Base-by-base conservation (phyloP, 768 basidiomycete species). In the Crucibulum laeve region DNA sequence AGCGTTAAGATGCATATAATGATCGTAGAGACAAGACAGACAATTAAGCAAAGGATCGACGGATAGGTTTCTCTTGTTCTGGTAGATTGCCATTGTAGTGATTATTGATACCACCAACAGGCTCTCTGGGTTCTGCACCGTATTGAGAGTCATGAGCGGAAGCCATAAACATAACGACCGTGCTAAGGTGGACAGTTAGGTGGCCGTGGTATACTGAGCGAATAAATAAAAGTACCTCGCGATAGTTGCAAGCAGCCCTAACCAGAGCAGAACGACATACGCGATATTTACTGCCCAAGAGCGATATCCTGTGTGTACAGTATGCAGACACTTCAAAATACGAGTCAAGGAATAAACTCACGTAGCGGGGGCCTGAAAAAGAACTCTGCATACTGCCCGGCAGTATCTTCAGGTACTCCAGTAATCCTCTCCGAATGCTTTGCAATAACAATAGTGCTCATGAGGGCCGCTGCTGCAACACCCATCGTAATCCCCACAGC, bases 401-500 rank as follows among this genome's bases (percentile, higher is more conserved):
- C 50, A 4, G 44, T 45, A 4, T 42, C 52, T 6, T 36, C 24
- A 19, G 46, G 46, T 0, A 57, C 60, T 0, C 63, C 65, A 4
- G 56, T 56, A 10, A 65, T 58, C n/a, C 30, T 42, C 1, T 54
- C 58, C 1, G 37, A 40, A n/a, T 57, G 54, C 1, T 48, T 48
- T 1, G 61, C 56, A 21, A 65, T 54, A 7, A 64, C 53, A 15
- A 65, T 64, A n/a, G 64, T 65, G 30, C 59, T 63, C 36, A 55
- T 48, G 5, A 66, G 39, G 2, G 58, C 53, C 15, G 58, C 56
- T 18, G 52, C 59, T 1, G 49, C 48, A 36, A 68, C 53, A 0
- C 61, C 63, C 4, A 57, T 22, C 2, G 58, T 53, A 4, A 64
- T 53, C 0, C 50, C 28, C 7, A 60, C 48, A 8, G 63, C 63